These are phyloP conservation scores for Verbascum thapsus DNA, from an alignment of 257 asterid genomes.

Conservation along the genomic window DNA sequence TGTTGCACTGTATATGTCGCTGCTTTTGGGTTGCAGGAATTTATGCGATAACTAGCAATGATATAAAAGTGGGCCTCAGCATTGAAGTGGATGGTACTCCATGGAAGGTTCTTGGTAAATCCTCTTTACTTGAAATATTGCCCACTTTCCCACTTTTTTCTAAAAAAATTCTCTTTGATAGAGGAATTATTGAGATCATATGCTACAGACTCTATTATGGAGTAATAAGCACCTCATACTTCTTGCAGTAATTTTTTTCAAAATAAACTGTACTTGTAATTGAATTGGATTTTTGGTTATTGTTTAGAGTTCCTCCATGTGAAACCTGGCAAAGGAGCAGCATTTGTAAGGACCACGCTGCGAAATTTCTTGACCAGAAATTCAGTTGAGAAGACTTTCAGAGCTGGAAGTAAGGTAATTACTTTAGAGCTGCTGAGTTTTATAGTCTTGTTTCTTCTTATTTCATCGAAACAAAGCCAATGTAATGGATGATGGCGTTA, in stretches of 20 bases:
- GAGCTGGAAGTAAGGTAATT: conserved; percentile 95
- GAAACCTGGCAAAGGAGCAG: conserved; percentile 98
- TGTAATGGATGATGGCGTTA: neutral
- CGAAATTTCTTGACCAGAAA: conserved; percentile 82
- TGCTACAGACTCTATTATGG: too few species aligned
- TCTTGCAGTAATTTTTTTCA: too few species aligned
- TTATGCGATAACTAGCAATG: conserved; percentile 83
- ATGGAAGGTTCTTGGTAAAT: conserved; percentile 85
- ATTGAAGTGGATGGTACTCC: conserved; percentile 93
- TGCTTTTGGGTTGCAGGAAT: conserved; percentile 43
- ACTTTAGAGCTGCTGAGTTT: conserved; percentile 14
- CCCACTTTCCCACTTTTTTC: too few species aligned
- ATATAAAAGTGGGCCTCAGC: conserved; percentile 86
- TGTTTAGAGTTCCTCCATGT: conserved; percentile 89
- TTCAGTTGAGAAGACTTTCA: conserved; percentile 78
- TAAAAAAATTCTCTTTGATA: too few species aligned
- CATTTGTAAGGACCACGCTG: conserved; percentile 87
- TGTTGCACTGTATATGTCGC: conserved; percentile 3
- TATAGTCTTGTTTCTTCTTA: conserved; percentile 18
- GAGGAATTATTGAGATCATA: too few species aligned
- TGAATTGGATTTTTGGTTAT: conserved; percentile 26
- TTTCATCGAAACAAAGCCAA: neutral
- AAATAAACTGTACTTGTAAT: conserved; percentile 1
- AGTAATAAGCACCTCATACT: too few species aligned
- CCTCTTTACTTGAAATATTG: too few species aligned